Evolutionary conservation across 2,329 filamentous ascomycete species (phyloP), one percentile per base, ranked within the genome.

Genomic region (Paraphoma chrysanthemicola): DNA sequence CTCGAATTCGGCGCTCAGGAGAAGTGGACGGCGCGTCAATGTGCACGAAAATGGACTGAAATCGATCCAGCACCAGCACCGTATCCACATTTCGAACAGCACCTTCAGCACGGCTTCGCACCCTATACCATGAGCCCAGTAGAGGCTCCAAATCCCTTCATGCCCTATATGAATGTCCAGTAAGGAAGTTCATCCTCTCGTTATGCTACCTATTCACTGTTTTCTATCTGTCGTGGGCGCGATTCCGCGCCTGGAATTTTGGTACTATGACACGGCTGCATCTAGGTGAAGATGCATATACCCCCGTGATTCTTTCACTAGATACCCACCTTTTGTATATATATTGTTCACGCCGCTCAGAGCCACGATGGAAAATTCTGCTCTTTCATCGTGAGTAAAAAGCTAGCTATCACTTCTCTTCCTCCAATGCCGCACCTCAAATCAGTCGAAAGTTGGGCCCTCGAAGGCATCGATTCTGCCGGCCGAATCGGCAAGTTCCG

Each of bases 21-120:
- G 61, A 80, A 80, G 60, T 85, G 82, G 82, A 79, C 80, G 18
- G 73, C 81, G 28, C 78, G 78, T 23, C 79, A 81, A 59, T 83
- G 81, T 67, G 76, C 78, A 23, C 77, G 80, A 31, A 84, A 84
- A 70, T 85, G 82, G 81, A 77, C 79, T 44, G 81, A 84, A 57
- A 70, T 82, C 47, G 69, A 77, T 56, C 64, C 71, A 12, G 63
- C 71, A 6, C 69, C 72, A 48, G 70, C 69, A 14, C 68, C 72
- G 0, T 71, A 75, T 59, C 67, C 68, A 11, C 71, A 73, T 12
- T 72, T 70, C 60, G 73, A 77, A 36, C 69, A 73, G 43, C 64
- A 70, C 39, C 46, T 70, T 17, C 70, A 72, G 17, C 63, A 69
- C 39, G 66, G 67, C 30, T 75, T 73, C 44, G 68, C 71, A 14